phyloP scores from a whole-genome alignment of 208 protist genomes.

The Dictyostelium gargantuum region DNA sequence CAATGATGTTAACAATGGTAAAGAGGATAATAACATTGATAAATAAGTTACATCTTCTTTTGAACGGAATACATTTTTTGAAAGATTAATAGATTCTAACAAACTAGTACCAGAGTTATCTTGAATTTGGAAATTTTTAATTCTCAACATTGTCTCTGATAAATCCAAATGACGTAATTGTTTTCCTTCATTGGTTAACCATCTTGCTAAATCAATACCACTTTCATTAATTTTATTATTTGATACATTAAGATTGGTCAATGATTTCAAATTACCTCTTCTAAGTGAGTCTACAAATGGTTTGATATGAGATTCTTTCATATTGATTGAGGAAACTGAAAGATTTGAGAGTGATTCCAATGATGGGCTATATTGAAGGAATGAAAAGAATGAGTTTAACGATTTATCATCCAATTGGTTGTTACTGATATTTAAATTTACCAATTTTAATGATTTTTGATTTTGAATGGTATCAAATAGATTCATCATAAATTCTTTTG shows the following conservation, averaged over 20 bases:
- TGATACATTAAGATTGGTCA: not conserved
- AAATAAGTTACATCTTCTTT: not conserved
- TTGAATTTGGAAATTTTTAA: not conserved
- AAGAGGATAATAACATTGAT: not conserved
- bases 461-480: conserved; percentile 46
- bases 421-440: not conserved
- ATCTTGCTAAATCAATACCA: not conserved
- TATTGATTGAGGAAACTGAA: not conserved
- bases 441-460: conserved; percentile 8
- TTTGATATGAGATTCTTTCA: not conserved
- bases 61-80: not conserved
- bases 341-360: not conserved
- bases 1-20: not conserved
- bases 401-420: conserved; percentile 26
- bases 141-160: not conserved
- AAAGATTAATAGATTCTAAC: not conserved
- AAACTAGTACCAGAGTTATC: not conserved
- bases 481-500: not conserved
- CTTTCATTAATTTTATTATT: conserved; percentile 5
- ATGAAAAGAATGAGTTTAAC: conserved; percentile 11
- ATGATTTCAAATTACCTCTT: not conserved
- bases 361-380: conserved; percentile 11
- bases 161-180: not conserved
- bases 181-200: conserved; percentile 24
- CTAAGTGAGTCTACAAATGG: not conserved